phyloP scores from a whole-genome alignment of 495 filamentous ascomycete species.

The Pseudomonodictys pantanalensis region DNA sequence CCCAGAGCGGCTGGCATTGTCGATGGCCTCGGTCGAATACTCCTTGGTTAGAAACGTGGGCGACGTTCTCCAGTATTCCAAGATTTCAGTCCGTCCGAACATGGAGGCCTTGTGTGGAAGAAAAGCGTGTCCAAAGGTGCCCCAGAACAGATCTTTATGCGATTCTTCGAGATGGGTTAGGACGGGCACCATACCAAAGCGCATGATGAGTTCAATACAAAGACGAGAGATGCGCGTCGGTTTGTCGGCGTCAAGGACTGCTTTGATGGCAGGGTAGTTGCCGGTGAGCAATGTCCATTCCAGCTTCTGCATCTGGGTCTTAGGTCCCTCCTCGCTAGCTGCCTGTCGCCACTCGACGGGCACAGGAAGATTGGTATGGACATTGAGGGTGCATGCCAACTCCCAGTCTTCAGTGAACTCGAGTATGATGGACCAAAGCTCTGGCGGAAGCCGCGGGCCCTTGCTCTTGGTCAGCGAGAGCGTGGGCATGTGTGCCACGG shows the following conservation, averaged over 20 bases:
- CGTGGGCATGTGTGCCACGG: constrained; percentile 29
- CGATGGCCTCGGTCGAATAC: constrained; percentile 73
- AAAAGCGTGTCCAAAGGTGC: constrained; percentile 73
- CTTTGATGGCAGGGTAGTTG: constrained; percentile 60
- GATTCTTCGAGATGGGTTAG: constrained; percentile 77
- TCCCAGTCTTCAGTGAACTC: constrained; percentile 87
- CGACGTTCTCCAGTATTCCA: constrained; percentile 84
- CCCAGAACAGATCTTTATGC: constrained; percentile 75
- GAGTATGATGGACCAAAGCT: constrained; percentile 86
- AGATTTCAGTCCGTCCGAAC: constrained; percentile 77
- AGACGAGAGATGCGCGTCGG: constrained; percentile 74
- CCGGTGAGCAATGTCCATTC: constrained; percentile 80
- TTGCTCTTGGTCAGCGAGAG: constrained; percentile 20
- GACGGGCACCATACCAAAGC: constrained; percentile 76
- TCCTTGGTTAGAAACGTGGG: constrained; percentile 77
- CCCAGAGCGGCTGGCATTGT: constrained; percentile 79
- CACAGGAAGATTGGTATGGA: constrained; percentile 70
- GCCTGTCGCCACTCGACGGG: constrained; percentile 66
- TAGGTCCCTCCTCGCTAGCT: constrained; percentile 48
- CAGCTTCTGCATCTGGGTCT: constrained; percentile 51
- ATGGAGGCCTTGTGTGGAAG: constrained; percentile 82
- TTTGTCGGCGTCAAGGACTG: constrained; percentile 62
- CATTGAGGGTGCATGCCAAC: constrained; percentile 70
- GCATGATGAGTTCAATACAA: constrained; percentile 84
- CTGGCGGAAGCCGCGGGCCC: constrained; percentile 59